phyloP scores from a whole-genome alignment of 805 yeast genomes.

The Sugiyamaella qingdaonensis region DNA sequence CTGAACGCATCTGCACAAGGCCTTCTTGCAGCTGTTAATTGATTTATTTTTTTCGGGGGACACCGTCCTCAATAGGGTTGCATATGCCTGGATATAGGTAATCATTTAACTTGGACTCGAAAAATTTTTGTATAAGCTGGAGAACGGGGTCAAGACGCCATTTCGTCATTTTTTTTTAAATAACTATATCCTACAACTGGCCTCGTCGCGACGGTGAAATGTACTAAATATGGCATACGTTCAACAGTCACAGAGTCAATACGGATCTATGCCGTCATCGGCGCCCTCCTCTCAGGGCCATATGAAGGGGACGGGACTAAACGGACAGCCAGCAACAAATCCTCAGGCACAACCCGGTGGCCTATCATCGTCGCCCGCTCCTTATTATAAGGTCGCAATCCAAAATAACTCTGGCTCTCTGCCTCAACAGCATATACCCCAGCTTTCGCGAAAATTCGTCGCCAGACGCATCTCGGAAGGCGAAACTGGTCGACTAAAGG shows the following conservation, averaged over 20 bases:
- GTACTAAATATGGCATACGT: slow-evolving; percentile 8
- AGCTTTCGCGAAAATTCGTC: slow-evolving; percentile 50
- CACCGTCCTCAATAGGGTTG: slow-evolving; percentile 1
- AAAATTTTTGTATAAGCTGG: background rate
- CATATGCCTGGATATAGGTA: background rate
- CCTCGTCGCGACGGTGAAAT: background rate
- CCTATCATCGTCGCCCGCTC: background rate
- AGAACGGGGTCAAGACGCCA: too few relatives aligned
- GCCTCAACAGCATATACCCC: slow-evolving; percentile 13
- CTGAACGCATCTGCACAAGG: background rate
- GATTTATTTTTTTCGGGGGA: background rate
- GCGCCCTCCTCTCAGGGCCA: background rate
- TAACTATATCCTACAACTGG: background rate
- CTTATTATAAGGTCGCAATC: slow-evolving; percentile 8
- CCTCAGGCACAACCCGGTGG: background rate
- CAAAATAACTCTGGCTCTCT: slow-evolving; percentile 1
- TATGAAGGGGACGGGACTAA: background rate
- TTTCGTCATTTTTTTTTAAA: background rate
- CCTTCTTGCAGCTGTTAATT: background rate
- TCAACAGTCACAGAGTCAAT: slow-evolving; percentile 3
- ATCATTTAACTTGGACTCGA: background rate
- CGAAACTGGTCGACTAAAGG: slow-evolving; percentile 78
- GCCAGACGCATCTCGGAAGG: slow-evolving; percentile 83
- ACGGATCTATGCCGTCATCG: background rate
- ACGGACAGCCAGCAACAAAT: background rate